phyloP scores from a whole-genome alignment of 2,329 filamentous ascomycete species.

The Arthrobotrys entomopaga region DNA sequence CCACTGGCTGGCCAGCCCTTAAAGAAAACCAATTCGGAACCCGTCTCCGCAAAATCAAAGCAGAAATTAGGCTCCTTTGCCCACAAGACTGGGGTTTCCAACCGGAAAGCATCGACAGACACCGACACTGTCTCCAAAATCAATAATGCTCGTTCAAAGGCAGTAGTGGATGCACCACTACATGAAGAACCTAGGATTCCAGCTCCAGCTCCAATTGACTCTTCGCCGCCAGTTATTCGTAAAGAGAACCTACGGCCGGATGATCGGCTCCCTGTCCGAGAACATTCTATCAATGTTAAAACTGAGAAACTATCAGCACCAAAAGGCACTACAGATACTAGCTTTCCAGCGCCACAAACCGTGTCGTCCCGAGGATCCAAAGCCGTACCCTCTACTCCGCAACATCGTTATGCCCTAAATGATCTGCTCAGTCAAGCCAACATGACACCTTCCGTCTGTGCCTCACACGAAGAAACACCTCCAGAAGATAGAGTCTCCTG shows the following conservation, averaged over 20 bases:
- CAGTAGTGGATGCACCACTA: conserved; percentile 4
- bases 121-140: conserved; percentile 10
- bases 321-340: conserved; percentile 3
- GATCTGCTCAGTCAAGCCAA: conserved; percentile 45
- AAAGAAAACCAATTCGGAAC: conserved; percentile 48
- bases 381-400: conserved; percentile 45
- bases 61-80: conserved; percentile 34
- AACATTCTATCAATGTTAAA: background rate
- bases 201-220: conserved; percentile 26
- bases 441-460: conserved; percentile 38
- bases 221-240: conserved; percentile 16
- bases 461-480: conserved; percentile 61
- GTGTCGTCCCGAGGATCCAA: conserved; percentile 20
- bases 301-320: conserved; percentile 16
- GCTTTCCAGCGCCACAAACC: conserved; percentile 1
- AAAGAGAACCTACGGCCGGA: conserved; percentile 21
- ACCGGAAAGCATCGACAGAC: conserved; percentile 4
- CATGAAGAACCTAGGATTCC: conserved; percentile 10
- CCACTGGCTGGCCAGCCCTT: conserved; percentile 52
- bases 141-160: background rate
- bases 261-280: background rate
- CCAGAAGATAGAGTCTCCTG: conserved; percentile 73
- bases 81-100: conserved; percentile 26
- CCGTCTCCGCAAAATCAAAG: conserved; percentile 34
- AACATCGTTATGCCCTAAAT: conserved; percentile 48